Percentiles rank a stretch among this genome's conserved stretches.
Evolutionary conservation across 352 stramenopile genomes (phyloP).

Genomic region (Phytophthora pinifolia): DNA sequence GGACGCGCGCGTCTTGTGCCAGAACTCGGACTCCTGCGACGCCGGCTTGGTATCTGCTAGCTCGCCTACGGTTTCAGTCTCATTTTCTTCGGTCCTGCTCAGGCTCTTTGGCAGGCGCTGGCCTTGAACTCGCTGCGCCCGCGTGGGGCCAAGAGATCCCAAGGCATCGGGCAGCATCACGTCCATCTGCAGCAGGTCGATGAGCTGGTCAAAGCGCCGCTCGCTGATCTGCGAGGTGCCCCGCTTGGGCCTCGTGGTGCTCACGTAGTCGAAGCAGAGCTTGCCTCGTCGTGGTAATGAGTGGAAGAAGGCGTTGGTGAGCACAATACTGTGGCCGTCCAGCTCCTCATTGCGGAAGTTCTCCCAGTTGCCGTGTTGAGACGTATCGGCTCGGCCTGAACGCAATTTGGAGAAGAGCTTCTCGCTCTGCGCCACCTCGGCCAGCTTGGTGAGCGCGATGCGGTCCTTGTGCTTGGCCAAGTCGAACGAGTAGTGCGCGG

Average conservation of each 20-base stretch:
- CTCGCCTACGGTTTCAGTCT: not conserved
- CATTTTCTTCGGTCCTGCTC: constrained; percentile 6
- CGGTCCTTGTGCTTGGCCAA: constrained; percentile 76
- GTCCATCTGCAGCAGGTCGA: constrained; percentile 61
- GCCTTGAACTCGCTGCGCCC: constrained; percentile 17
- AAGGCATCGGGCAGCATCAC: constrained; percentile 24
- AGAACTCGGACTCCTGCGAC: constrained; percentile 45
- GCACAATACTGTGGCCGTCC: constrained; percentile 64
- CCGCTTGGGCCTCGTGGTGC: constrained; percentile 66
- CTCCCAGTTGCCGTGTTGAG: constrained; percentile 90
- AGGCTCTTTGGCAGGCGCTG: constrained; percentile 6
- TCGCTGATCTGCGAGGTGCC: constrained; percentile 64
- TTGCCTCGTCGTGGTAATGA: constrained; percentile 66
- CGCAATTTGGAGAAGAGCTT: constrained; percentile 72
- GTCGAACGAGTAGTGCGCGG: constrained; percentile 80
- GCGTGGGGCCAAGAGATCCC: constrained; percentile 17
- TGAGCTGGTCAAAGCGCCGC: constrained; percentile 73
- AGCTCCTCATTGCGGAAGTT: constrained; percentile 92
- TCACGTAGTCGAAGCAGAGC: constrained; percentile 91
- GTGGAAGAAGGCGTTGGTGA: constrained; percentile 83
- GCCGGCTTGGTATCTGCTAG: constrained; percentile 1
- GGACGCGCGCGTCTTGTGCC: constrained; percentile 46
- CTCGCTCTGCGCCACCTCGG: constrained; percentile 81
- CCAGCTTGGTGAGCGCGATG: constrained; percentile 74
- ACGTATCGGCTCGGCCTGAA: constrained; percentile 66